Conservation (phyloP, 2,329 filamentous ascomycete genomes). For the Tolypocladium paradoxum region DNA sequence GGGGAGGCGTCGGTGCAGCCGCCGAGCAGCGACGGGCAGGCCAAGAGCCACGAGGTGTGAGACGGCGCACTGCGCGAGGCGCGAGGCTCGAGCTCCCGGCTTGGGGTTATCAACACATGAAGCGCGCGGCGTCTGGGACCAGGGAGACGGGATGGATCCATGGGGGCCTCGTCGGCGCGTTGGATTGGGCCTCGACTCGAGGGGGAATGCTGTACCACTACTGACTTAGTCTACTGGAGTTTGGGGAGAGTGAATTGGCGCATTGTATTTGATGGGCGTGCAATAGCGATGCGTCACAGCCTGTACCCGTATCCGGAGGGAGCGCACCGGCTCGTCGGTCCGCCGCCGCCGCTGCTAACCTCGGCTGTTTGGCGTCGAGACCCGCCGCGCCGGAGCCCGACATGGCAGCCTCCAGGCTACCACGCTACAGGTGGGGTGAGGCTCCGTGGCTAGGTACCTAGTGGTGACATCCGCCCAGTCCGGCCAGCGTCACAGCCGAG, state of each 20-base stretch:
- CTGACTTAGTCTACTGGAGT: background rate
- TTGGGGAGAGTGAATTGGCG: background rate
- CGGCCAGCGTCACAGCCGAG: background rate
- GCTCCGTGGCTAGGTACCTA: no score
- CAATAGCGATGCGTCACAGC: no score
- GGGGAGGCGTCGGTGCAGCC: conserved; percentile 38
- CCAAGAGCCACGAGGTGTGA: conserved; percentile 48
- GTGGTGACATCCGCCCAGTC: background rate
- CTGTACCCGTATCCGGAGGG: no score
- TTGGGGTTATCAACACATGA: no score
- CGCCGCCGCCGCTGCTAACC: background rate
- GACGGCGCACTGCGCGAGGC: background rate
- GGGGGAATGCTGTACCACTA: background rate
- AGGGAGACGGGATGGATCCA: background rate
- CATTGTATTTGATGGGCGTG: background rate
- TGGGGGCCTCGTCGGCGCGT: background rate
- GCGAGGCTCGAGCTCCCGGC: background rate
- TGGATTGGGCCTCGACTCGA: background rate
- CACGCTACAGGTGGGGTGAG: background rate
- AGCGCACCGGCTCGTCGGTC: no score
- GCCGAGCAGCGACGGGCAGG: conserved; percentile 40
- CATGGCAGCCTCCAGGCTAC: background rate
- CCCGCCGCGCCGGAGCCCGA: background rate
- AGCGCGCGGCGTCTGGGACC: background rate
- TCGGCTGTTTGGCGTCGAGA: background rate